Conservation (phyloP, 805 yeast species). For the Candida ulmi region DNA sequence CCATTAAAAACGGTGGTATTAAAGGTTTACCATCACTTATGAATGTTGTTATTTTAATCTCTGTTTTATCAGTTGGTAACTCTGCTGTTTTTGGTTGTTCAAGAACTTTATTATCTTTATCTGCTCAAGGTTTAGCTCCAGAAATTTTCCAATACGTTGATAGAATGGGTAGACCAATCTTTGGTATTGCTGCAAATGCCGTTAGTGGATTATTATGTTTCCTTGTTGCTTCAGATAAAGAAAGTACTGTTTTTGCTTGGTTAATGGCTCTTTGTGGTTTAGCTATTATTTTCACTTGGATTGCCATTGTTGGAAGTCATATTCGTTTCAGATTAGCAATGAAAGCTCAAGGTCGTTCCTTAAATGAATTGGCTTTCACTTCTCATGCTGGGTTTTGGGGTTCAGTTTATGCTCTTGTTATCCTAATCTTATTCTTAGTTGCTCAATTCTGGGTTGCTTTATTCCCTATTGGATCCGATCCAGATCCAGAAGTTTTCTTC, state of each 20-base stretch:
- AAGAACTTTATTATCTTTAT: constrained; percentile 43
- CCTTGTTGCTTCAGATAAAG: constrained; percentile 36
- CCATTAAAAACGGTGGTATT: constrained; percentile 32
- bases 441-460: constrained; percentile 46
- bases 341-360: constrained; percentile 33
- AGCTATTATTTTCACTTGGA: constrained; percentile 45
- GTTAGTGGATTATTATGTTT: constrained; percentile 39
- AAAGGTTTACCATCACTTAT: constrained; percentile 33
- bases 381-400: constrained; percentile 40
- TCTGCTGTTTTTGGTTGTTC: constrained; percentile 55
- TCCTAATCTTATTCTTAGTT: constrained; percentile 32
- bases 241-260: constrained; percentile 41
- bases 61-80: constrained; percentile 42
- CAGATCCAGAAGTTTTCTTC: constrained; percentile 32
- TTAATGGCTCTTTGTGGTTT: constrained; percentile 44
- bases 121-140: constrained; percentile 43
- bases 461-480: constrained; percentile 34
- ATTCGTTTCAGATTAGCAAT: constrained; percentile 43
- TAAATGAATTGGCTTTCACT: constrained; percentile 35
- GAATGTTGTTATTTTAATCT: constrained; percentile 35
- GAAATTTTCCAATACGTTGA: constrained; percentile 37
- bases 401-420: constrained; percentile 31
- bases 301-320: constrained; percentile 37
- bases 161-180: constrained; percentile 44
- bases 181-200: constrained; percentile 35